Conservation (phyloP, 2,329 filamentous ascomycete genomes). For the Aspergillus sp. region DNA sequence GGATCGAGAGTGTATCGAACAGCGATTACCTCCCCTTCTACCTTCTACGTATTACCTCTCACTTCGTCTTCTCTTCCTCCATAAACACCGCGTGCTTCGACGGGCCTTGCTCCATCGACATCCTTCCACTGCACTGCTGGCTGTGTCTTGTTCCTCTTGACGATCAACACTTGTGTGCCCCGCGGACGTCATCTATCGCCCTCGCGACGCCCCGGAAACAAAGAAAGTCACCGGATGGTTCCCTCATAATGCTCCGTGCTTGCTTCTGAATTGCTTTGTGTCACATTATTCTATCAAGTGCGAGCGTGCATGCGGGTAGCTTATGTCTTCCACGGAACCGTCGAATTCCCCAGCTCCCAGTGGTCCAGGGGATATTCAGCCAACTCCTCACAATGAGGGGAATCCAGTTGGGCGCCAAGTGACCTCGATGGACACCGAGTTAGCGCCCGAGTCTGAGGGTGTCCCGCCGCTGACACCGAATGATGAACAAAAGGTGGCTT, state of each 20-base stretch:
- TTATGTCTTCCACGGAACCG: conserved; percentile 35
- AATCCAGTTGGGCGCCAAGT: conserved; percentile 21
- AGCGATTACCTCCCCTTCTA: background rate
- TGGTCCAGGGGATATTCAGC: conserved; percentile 24
- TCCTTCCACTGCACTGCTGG: background rate
- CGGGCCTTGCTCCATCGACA: background rate
- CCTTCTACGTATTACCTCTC: background rate
- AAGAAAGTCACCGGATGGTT: background rate
- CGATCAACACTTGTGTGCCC: background rate
- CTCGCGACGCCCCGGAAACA: background rate
- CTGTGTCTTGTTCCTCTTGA: background rate
- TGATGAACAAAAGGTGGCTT: conserved; percentile 8
- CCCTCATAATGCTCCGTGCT: conserved; percentile 26
- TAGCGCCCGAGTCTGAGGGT: conserved; percentile 18
- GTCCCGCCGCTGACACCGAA: conserved; percentile 11
- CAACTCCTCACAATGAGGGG: conserved; percentile 18
- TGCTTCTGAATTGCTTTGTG: conserved; percentile 18
- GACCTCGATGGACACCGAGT: conserved; percentile 18
- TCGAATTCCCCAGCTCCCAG: conserved; percentile 22
- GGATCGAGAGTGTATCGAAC: background rate
- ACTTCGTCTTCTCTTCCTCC: background rate
- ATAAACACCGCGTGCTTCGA: background rate
- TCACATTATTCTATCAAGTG: background rate
- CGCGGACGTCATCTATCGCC: background rate
- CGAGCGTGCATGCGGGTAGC: conserved; percentile 43